These are phyloP conservation scores for Smittium mucronatum DNA, from an alignment of 371 early-diverging fungal species.

Conservation along the genomic window DNA sequence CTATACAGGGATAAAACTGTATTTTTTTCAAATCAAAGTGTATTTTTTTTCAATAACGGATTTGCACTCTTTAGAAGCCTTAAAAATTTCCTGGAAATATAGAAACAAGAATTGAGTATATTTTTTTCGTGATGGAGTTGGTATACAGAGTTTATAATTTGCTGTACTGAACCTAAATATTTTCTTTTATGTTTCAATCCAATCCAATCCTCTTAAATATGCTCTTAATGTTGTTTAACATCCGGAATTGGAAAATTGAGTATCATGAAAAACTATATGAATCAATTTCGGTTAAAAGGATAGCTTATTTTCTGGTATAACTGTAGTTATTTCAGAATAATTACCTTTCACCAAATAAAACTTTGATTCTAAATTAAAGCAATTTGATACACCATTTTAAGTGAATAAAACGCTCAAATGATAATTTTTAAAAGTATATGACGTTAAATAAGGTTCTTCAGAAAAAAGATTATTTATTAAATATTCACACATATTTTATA, in stretches of 20 bases:
- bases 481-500: background rate
- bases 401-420: background rate
- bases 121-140: background rate
- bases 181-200: background rate
- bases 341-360: background rate
- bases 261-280: background rate
- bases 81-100: background rate
- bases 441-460: background rate
- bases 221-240: background rate
- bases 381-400: background rate
- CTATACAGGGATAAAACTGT: background rate
- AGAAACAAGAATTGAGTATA: background rate
- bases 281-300: background rate
- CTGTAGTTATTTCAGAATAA: background rate
- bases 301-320: background rate
- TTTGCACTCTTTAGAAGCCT: background rate
- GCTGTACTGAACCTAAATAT: background rate
- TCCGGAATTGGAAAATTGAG: background rate
- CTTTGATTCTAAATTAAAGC: background rate
- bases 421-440: background rate
- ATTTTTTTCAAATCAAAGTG: background rate
- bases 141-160: background rate
- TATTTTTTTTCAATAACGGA: background rate
- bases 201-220: background rate
- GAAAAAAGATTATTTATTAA: background rate